A percentile compares a stretch with the other conserved stretches of the same genome.
phyloP scores from a whole-genome alignment of 257 asterid genomes.

The Dorcoceras hygrometricum region DNA sequence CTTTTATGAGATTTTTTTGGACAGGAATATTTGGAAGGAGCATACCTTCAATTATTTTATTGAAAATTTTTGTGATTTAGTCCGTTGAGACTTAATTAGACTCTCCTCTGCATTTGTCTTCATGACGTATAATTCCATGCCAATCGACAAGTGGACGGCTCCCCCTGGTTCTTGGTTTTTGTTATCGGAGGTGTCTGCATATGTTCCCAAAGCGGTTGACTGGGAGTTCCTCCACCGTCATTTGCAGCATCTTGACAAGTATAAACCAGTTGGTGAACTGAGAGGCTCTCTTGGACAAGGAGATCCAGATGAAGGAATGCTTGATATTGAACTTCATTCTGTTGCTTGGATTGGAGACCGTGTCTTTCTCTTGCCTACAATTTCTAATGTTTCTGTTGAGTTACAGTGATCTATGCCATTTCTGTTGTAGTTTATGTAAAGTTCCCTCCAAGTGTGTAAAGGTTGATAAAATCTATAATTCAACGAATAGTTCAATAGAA shows the following conservation, averaged over 20 bases:
- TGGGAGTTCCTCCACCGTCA: constrained; percentile 94
- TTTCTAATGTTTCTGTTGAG: constrained; percentile 74
- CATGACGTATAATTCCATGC: constrained; percentile 39
- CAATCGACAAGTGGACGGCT: constrained; percentile 89
- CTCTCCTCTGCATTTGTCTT: too few relatives aligned
- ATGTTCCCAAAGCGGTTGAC: constrained; percentile 69
- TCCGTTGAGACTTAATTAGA: too few relatives aligned
- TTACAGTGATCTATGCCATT: constrained; percentile 21
- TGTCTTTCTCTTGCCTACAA: constrained; percentile 84
- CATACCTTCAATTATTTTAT: constrained; percentile 37
- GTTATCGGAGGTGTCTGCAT: constrained; percentile 75
- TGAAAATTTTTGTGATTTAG: too few relatives aligned
- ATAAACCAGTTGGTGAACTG: constrained; percentile 39
- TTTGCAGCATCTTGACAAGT: constrained; percentile 83
- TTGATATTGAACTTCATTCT: constrained; percentile 49
- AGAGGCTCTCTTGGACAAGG: constrained; percentile 36
- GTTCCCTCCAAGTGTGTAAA: constrained; percentile 4
- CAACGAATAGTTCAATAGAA: neutral
- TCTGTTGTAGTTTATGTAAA: neutral
- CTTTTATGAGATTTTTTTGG: constrained; percentile 57
- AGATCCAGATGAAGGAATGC: constrained; percentile 37
- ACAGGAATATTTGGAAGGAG: constrained; percentile 50
- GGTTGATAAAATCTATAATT: constrained; percentile 1
- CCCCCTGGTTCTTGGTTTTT: constrained; percentile 97
- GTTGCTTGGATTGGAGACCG: constrained; percentile 88